Percentiles rank a stretch among this genome's conserved stretches.
phyloP scores from a whole-genome alignment of 2,329 filamentous ascomycete genomes.

The Clonostachys chloroleuca region DNA sequence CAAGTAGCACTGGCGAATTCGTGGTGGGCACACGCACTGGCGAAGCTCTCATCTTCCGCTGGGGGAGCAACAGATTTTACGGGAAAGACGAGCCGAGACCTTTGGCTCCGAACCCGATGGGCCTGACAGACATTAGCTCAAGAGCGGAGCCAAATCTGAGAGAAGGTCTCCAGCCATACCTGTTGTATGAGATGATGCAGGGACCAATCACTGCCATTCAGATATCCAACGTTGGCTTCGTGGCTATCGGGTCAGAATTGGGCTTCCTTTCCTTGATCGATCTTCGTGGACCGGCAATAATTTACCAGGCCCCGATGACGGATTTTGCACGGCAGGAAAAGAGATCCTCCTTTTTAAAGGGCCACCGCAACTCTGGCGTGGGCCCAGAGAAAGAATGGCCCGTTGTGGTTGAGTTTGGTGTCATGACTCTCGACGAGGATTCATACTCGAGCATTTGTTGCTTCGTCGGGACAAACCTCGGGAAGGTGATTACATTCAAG shows the following conservation, averaged over 20 bases:
- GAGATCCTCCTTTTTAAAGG: conserved; percentile 64
- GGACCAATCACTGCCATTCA: conserved; percentile 76
- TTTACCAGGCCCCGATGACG: conserved; percentile 67
- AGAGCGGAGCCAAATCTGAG: conserved; percentile 69
- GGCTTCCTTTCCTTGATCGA: conserved; percentile 82
- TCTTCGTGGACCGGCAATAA: conserved; percentile 79
- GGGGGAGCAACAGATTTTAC: conserved; percentile 74
- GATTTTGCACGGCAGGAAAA: conserved; percentile 78
- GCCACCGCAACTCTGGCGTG: conserved; percentile 14
- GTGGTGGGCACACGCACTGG: conserved; percentile 76
- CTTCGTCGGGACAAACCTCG: conserved; percentile 83
- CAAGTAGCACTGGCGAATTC: conserved; percentile 77
- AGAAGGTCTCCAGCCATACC: conserved; percentile 76
- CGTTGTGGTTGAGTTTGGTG: conserved; percentile 82
- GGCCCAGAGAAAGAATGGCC: conserved; percentile 63
- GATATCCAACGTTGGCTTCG: conserved; percentile 89
- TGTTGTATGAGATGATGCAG: conserved; percentile 78
- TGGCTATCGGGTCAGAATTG: conserved; percentile 79
- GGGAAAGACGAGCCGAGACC: conserved; percentile 54
- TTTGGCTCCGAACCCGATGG: conserved; percentile 59
- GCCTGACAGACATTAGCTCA: conserved; percentile 68
- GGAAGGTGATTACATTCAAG: conserved; percentile 86
- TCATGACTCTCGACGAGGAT: conserved; percentile 91
- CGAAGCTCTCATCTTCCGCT: conserved; percentile 84
- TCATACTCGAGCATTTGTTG: conserved; percentile 91